Conservation (phyloP, 306 rosid genomes). For the Ormosia emarginata region DNA sequence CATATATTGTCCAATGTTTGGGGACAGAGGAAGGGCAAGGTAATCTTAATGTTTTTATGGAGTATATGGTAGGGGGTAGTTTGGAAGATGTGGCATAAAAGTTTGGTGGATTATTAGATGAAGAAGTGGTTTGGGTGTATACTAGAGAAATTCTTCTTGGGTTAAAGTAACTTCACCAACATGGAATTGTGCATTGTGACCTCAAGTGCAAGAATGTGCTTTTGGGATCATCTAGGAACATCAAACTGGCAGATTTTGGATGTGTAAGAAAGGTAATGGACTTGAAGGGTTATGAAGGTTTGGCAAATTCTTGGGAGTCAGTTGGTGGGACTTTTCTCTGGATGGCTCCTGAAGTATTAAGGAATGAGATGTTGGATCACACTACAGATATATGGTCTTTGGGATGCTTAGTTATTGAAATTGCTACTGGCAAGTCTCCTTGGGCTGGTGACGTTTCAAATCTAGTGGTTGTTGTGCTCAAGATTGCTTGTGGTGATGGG, state of each 20-base stretch:
- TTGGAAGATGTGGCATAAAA: slow-evolving; percentile 46
- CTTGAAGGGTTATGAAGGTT: not conserved
- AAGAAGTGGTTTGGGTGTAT: slow-evolving; percentile 53
- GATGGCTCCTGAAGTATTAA: slow-evolving; percentile 80
- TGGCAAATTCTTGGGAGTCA: not conserved
- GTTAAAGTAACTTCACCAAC: slow-evolving; percentile 41
- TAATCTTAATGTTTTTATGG: slow-evolving; percentile 49
- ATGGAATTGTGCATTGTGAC: slow-evolving; percentile 57
- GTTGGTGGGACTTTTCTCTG: slow-evolving; percentile 56
- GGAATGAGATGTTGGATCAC: slow-evolving; percentile 34
- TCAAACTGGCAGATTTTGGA: slow-evolving; percentile 68
- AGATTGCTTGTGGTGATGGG: slow-evolving; percentile 37
- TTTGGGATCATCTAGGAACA: slow-evolving; percentile 47
- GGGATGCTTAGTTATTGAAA: slow-evolving; percentile 67
- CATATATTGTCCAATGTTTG: slow-evolving; percentile 40
- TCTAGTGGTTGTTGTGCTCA: slow-evolving; percentile 39
- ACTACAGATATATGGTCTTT: slow-evolving; percentile 61
- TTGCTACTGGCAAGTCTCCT: slow-evolving; percentile 63
- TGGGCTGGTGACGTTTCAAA: slow-evolving; percentile 37
- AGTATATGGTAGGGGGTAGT: slow-evolving; percentile 66
- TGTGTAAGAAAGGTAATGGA: slow-evolving; percentile 39
- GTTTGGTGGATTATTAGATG: slow-evolving; percentile 59
- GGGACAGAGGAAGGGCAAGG: slow-evolving; percentile 39
- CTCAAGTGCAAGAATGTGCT: slow-evolving; percentile 69
- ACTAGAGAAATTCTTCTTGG: slow-evolving; percentile 53